Base-by-base conservation (phyloP, 768 basidiomycete genomes). In the Polyporus arcularius region DNA sequence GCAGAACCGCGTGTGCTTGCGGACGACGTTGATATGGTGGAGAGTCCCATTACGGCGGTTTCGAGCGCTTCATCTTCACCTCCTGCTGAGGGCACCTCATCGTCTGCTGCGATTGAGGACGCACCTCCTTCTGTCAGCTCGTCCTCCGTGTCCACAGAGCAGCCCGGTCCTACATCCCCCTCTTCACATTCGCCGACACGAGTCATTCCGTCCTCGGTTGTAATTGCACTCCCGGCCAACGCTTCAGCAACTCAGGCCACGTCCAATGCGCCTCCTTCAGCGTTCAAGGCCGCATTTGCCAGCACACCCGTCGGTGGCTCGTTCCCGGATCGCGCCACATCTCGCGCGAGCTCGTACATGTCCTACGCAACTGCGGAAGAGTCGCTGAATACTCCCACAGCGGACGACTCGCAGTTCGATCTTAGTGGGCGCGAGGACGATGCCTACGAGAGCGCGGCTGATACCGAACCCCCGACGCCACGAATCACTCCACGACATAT, bases 351-450 rank as follows among this genome's bases (percentile, higher is more conserved):
- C 56, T 68, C 69, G 14, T 55, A 55, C 54, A 55, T 63, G 50
- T 63, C 71, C 2, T 72, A 67, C 46, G 68, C 64, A 7, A 72
- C 71, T 35, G 71, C 71, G 6, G 65, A 69, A 15, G 71, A 72
- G 50, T 28, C 57, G 10, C 47, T 64, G 10, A 45, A 64, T 41
- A 40, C 66, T 4, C 57, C 63, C 14, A 43, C 63, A 0, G 51
- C 61, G 5, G 30, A 18, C 31, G 64, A 50, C 4, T 55, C 54
- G 35, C 53, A 41, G 39, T 42, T 31, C 21, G 53, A 58, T 39
- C 51, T 62, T n/a, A 48, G 6, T n/a, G 57, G 21, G 7, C 50
- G 50, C 14, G 59, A 35, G 3, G 63, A 58, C 16, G 56, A 61
- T 31, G 60, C 52, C 28, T 58, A 65, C 48, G 39, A 59, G 38